A percentile compares a stretch with the other conserved stretches of the same genome.
Conservation (phyloP, 768 basidiomycete species). For the Calvatia gigantea region DNA sequence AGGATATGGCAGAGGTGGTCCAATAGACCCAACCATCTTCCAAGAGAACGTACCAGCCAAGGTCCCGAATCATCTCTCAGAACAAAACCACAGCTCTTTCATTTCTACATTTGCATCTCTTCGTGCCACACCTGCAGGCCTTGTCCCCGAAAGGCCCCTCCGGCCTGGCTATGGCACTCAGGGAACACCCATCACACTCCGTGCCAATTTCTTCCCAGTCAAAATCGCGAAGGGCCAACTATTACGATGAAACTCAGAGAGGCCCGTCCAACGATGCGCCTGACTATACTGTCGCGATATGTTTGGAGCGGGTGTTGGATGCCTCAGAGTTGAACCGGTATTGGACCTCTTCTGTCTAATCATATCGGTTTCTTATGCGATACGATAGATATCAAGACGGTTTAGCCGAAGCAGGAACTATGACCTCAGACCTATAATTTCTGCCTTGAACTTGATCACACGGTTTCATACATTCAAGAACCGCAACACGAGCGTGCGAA, state of each 20-base stretch:
- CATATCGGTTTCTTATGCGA: neutral
- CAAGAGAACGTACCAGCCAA: slow-evolving; percentile 27
- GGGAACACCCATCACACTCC: slow-evolving; percentile 42
- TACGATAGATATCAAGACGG: slow-evolving; percentile 46
- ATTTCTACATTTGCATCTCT: slow-evolving; percentile 31
- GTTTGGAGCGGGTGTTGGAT: slow-evolving; percentile 33
- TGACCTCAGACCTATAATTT: slow-evolving; percentile 44
- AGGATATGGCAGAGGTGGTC: slow-evolving; percentile 16
- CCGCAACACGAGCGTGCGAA: slow-evolving; percentile 45
- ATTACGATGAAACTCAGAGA: slow-evolving; percentile 34
- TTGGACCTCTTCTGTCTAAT: slow-evolving; percentile 6
- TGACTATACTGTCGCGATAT: slow-evolving; percentile 36
- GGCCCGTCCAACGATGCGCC: slow-evolving; percentile 28
- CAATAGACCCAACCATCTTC: slow-evolving; percentile 32
- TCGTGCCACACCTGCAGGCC: slow-evolving; percentile 11
- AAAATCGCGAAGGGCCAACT: slow-evolving; percentile 34
- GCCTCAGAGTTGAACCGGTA: slow-evolving; percentile 27
- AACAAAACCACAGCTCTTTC: slow-evolving; percentile 29
- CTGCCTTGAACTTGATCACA: slow-evolving; percentile 55
- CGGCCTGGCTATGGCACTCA: slow-evolving; percentile 52
- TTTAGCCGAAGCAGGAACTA: slow-evolving; percentile 32
- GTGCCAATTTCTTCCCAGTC: slow-evolving; percentile 61
- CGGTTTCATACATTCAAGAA: slow-evolving; percentile 39
- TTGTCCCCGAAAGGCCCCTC: slow-evolving; percentile 34
- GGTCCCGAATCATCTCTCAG: slow-evolving; percentile 31